Evolutionary conservation across 257 asterid genomes (phyloP).

Genomic region (Perilla frutescens): DNA sequence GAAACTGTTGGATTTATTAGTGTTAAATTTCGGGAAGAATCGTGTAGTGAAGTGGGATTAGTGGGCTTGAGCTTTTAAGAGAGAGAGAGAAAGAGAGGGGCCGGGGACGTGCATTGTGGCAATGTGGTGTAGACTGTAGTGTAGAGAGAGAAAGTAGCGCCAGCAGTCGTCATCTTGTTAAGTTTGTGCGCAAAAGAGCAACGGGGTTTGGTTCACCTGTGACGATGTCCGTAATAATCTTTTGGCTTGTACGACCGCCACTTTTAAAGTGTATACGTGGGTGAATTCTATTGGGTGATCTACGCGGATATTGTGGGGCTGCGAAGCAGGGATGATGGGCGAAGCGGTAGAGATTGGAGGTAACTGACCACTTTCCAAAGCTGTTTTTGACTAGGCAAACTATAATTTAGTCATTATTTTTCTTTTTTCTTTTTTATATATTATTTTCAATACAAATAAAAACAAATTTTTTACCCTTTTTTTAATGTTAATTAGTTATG

Average conservation of each 20-base stretch:
- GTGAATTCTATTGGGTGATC: constrained; percentile 6
- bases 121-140: not conserved
- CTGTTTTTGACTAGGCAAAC: not conserved
- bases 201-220: no score
- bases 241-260: not conserved
- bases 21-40: constrained; percentile 1
- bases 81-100: no score
- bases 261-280: constrained; percentile 24
- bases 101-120: constrained; percentile 37
- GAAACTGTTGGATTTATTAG: constrained; percentile 31
- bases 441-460: no score
- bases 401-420: no score
- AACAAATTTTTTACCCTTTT: no score
- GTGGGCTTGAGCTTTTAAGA: constrained; percentile 34
- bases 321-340: not conserved
- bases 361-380: no score
- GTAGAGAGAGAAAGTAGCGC: constrained; percentile 36
- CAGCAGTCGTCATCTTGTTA: not conserved
- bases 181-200: not conserved
- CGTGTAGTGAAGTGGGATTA: constrained; percentile 43
- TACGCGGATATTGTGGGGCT: not conserved
- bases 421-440: no score
- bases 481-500: no score
- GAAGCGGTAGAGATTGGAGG: constrained; percentile 22
- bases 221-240: no score